Conservation (phyloP, 2,329 filamentous ascomycete species). For the Leptosphaerulina australis region DNA sequence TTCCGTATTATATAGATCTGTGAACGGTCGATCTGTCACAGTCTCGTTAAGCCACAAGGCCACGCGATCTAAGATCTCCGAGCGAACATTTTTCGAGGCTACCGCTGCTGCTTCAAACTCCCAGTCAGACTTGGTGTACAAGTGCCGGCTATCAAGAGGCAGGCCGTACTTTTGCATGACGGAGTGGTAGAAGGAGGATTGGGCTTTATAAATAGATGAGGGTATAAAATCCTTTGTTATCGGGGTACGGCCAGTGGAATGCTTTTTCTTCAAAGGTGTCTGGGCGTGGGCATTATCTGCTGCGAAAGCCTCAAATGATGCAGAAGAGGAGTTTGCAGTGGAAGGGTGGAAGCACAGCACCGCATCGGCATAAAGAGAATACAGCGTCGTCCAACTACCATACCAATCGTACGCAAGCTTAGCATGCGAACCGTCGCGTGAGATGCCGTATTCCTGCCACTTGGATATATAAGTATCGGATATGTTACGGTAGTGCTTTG, state of each 20-base stretch:
- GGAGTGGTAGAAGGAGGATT: slow-evolving; percentile 79
- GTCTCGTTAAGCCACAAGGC: slow-evolving; percentile 87
- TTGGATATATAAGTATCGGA: slow-evolving; percentile 70
- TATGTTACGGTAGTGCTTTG: slow-evolving; percentile 66
- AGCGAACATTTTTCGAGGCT: slow-evolving; percentile 69
- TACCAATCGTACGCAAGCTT: slow-evolving; percentile 82
- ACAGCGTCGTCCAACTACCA: slow-evolving; percentile 82
- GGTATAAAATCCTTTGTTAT: slow-evolving; percentile 68
- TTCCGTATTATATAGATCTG: slow-evolving; percentile 83
- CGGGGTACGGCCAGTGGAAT: slow-evolving; percentile 30
- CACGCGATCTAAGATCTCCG: slow-evolving; percentile 74
- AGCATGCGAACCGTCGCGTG: slow-evolving; percentile 70
- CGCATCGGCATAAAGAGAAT: slow-evolving; percentile 82
- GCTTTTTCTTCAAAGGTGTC: slow-evolving; percentile 25
- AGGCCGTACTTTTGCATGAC: slow-evolving; percentile 83
- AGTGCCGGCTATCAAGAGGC: slow-evolving; percentile 78
- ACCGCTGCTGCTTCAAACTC: slow-evolving; percentile 87
- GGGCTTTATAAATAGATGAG: slow-evolving; percentile 74
- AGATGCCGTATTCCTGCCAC: slow-evolving; percentile 75
- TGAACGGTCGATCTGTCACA: slow-evolving; percentile 73
- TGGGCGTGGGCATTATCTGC: slow-evolving; percentile 22
- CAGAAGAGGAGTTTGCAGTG: slow-evolving; percentile 27
- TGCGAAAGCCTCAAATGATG: slow-evolving; percentile 5
- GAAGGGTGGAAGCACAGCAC: slow-evolving; percentile 79
- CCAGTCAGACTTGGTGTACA: slow-evolving; percentile 91